Percentiles rank a stretch among this genome's conserved stretches.
These are phyloP conservation scores for Zalerion maritima DNA, from an alignment of 495 filamentous ascomycete species.

Conservation along the genomic window DNA sequence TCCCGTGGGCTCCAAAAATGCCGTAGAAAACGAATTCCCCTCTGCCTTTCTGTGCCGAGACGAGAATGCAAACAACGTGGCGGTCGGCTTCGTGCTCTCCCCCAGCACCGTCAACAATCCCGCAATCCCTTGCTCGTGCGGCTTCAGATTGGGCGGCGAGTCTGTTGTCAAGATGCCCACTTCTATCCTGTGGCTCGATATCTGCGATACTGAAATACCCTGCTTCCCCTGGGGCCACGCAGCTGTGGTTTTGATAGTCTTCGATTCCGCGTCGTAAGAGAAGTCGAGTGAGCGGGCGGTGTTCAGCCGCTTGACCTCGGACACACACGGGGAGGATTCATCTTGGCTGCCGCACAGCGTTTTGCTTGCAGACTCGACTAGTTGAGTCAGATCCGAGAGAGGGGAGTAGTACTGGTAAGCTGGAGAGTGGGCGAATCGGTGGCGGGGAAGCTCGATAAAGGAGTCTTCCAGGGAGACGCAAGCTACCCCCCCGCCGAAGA, in stretches of 20 bases:
- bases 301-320: slow-evolving; percentile 17
- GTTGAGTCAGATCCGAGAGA: slow-evolving; percentile 37
- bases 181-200: slow-evolving; percentile 39
- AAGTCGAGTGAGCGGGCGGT: slow-evolving; percentile 55
- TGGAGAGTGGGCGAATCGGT: slow-evolving; percentile 50
- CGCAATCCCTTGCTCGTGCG: slow-evolving; percentile 59
- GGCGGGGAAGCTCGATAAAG: slow-evolving; percentile 50
- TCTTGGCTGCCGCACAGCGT: slow-evolving; percentile 40
- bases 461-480: slow-evolving; percentile 38
- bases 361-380: slow-evolving; percentile 42
- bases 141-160: slow-evolving; percentile 39
- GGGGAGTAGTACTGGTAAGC: slow-evolving; percentile 54
- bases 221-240: slow-evolving; percentile 36
- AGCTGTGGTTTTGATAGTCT: slow-evolving; percentile 47
- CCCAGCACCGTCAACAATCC: slow-evolving; percentile 71
- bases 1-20: slow-evolving; percentile 58
- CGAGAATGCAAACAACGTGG: slow-evolving; percentile 79
- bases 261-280: slow-evolving; percentile 59
- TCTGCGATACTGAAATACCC: slow-evolving; percentile 22
- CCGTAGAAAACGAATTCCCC: slow-evolving; percentile 27
- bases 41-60: slow-evolving; percentile 59
- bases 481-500: no score
- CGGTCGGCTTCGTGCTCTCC: slow-evolving; percentile 47
- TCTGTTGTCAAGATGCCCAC: slow-evolving; percentile 69
- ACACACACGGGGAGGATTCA: slow-evolving; percentile 18